Evolutionary conservation across 2,329 filamentous ascomycete species (phyloP).

Genomic region (Aspergillus pseudoglaucus): DNA sequence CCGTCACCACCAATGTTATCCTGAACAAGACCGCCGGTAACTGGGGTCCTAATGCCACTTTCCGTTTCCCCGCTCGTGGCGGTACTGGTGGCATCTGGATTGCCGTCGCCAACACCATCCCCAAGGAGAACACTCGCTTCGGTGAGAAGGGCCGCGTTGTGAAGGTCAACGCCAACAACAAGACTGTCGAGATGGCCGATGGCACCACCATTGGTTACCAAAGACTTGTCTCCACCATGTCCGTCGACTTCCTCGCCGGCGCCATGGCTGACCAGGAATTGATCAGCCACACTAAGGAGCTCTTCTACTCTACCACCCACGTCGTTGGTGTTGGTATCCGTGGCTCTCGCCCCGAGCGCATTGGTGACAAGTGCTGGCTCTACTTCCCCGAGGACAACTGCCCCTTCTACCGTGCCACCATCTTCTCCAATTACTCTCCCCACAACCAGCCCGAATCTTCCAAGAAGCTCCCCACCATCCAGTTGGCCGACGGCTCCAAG

Average conservation of each 20-base stretch:
- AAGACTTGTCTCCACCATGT: slow-evolving; percentile 94
- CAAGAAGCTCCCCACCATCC: slow-evolving; percentile 78
- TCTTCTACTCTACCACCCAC: slow-evolving; percentile 96
- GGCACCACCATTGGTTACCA: slow-evolving; percentile 86
- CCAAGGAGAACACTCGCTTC: slow-evolving; percentile 84
- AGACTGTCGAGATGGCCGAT: slow-evolving; percentile 73
- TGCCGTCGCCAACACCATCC: slow-evolving; percentile 86
- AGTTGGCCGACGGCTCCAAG: slow-evolving; percentile 79
- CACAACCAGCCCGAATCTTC: slow-evolving; percentile 87
- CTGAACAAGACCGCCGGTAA: slow-evolving; percentile 92
- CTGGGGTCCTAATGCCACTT: slow-evolving; percentile 97
- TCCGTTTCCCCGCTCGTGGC: slow-evolving; percentile 92
- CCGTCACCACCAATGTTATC: slow-evolving; percentile 86
- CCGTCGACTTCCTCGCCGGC: slow-evolving; percentile 80
- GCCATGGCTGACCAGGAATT: slow-evolving; percentile 84
- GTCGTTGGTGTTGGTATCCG: slow-evolving; percentile 94
- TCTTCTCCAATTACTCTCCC: slow-evolving; percentile 99
- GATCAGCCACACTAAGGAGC: slow-evolving; percentile 72
- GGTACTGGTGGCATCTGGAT: slow-evolving; percentile 99
- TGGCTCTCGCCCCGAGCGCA: slow-evolving; percentile 83
- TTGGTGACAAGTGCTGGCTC: slow-evolving; percentile 99
- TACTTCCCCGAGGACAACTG: slow-evolving; percentile 99
- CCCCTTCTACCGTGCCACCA: slow-evolving; percentile 98
- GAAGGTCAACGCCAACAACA: slow-evolving; percentile 79
- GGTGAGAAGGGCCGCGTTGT: slow-evolving; percentile 77